A percentile compares a stretch with the other conserved stretches of the same genome.
phyloP scores from a whole-genome alignment of 257 asterid species.

The Phtheirospermum japonicum region DNA sequence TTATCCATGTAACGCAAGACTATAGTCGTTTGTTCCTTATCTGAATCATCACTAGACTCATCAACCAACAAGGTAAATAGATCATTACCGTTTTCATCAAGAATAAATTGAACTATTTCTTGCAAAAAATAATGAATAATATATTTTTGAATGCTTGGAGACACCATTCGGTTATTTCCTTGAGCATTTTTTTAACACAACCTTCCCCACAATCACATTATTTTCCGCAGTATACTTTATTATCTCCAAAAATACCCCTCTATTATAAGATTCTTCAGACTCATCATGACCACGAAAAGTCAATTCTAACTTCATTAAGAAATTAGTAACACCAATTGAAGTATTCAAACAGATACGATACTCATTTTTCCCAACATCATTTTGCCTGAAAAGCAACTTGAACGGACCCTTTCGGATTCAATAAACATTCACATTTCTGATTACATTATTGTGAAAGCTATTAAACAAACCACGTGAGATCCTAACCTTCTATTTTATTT shows the following conservation, averaged over 20 bases:
- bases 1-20: conserved; percentile 16
- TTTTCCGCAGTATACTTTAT: conserved; percentile 3
- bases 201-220: conserved; percentile 1
- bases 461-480: no score
- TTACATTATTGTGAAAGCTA: no score
- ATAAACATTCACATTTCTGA: no score
- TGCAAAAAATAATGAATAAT: neutral
- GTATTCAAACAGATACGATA: no score
- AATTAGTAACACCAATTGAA: no score
- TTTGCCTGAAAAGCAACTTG: no score
- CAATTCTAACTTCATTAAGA: neutral
- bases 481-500: no score
- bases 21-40: conserved; percentile 21
- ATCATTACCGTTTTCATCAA: neutral
- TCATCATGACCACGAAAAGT: conserved; percentile 21
- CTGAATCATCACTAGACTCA: conserved; percentile 19
- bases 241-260: neutral
- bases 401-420: no score
- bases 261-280: neutral
- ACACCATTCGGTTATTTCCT: neutral
- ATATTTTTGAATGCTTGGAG: conserved; percentile 5
- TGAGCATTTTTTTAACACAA: neutral
- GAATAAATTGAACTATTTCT: neutral
- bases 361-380: no score
- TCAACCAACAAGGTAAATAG: conserved; percentile 20